phyloP scores from a whole-genome alignment of 1,284 basidiomycete species.

The Termitomyces sp. region DNA sequence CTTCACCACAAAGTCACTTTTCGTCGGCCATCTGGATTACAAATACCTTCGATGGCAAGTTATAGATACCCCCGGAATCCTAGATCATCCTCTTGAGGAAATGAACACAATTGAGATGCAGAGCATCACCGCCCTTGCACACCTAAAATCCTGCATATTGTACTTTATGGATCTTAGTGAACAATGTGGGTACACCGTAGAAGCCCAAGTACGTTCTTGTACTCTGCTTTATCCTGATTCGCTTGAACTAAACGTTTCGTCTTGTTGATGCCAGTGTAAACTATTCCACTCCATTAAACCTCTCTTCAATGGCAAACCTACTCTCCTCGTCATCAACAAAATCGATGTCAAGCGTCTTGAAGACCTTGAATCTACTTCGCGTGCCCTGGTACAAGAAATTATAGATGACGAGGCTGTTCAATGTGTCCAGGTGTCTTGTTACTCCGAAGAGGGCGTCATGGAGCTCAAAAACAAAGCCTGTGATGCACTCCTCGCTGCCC shows the following conservation, averaged over 20 bases:
- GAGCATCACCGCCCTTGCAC: constrained; percentile 93
- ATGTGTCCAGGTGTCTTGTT: constrained; percentile 82
- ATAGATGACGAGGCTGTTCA: constrained; percentile 68
- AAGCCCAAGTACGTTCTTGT: constrained; percentile 69
- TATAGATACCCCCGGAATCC: constrained; percentile 90
- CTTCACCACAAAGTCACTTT: constrained; percentile 95
- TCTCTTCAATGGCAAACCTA: constrained; percentile 88
- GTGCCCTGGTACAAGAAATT: constrained; percentile 81
- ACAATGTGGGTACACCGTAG: constrained; percentile 93
- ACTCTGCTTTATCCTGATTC: neutral
- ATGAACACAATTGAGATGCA: constrained; percentile 99
- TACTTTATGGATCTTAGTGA: constrained; percentile 98
- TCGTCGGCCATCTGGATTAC: constrained; percentile 96
- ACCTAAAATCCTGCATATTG: constrained; percentile 85
- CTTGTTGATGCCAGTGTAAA: constrained; percentile 62
- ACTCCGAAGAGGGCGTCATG: constrained; percentile 95
- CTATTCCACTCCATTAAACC: constrained; percentile 98
- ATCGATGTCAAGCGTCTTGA: constrained; percentile 85
- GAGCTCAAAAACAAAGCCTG: constrained; percentile 90
- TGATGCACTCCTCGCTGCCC: constrained; percentile 87
- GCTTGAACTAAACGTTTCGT: neutral
- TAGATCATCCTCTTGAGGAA: constrained; percentile 93
- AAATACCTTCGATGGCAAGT: constrained; percentile 98
- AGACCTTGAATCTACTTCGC: constrained; percentile 73
- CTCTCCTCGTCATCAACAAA: constrained; percentile 93